Evolutionary conservation across 306 rosid species (phyloP).

Genomic region (Cucumis sativus): DNA sequence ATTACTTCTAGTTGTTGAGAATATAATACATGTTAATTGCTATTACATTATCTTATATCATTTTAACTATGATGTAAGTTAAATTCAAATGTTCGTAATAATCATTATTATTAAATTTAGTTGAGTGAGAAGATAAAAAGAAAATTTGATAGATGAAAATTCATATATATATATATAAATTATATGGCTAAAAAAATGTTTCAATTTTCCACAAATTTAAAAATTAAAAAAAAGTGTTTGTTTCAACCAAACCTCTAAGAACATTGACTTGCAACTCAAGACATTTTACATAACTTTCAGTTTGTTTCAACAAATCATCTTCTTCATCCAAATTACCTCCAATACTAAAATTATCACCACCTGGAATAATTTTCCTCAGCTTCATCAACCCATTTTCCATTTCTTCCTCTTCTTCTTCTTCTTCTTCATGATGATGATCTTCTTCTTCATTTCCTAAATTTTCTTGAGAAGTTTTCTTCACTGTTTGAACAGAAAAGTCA

Average conservation of each 20-base stretch:
- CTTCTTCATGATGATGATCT: no score
- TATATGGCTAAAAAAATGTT: background rate
- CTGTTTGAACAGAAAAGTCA: background rate
- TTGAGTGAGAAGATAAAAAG: background rate
- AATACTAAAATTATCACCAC: conserved; percentile 31
- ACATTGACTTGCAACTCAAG: conserved; percentile 56
- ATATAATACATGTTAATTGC: no score
- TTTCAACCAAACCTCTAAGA: conserved; percentile 37
- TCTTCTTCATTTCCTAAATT: background rate
- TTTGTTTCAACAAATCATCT: conserved; percentile 31
- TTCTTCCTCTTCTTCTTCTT: background rate
- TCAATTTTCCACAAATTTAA: background rate
- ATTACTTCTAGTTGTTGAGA: background rate
- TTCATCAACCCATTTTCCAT: background rate
- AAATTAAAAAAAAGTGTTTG: background rate
- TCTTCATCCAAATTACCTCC: conserved; percentile 22
- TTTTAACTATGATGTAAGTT: background rate
- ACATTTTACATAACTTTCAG: conserved; percentile 46
- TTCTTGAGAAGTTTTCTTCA: background rate
- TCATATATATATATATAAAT: background rate
- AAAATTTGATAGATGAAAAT: background rate
- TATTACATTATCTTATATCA: no score
- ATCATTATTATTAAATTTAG: background rate
- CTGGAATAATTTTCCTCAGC: conserved; percentile 24
- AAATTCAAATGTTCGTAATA: background rate